phyloP scores from a whole-genome alignment of 306 rosid species.

The Dryas alaskensis region DNA sequence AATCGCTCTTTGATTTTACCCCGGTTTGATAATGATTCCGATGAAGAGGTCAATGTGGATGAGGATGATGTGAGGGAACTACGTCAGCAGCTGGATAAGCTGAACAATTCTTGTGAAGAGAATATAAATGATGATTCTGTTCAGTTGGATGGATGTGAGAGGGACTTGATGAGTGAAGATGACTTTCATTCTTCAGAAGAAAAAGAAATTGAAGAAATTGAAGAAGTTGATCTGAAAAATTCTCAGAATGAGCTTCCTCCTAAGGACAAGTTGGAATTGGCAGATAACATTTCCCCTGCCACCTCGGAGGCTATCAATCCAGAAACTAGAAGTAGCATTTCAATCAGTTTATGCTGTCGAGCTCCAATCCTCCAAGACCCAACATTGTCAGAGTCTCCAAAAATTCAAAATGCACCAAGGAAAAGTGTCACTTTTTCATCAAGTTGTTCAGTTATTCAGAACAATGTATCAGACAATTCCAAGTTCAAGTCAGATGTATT shows the following conservation, averaged over 20 bases:
- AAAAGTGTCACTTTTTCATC: constrained; percentile 62
- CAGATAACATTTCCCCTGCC: constrained; percentile 28
- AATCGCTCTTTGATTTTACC: constrained; percentile 79
- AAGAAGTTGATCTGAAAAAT: constrained; percentile 41
- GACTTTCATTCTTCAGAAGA: constrained; percentile 40
- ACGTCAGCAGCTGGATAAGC: constrained; percentile 59
- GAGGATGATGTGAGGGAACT: constrained; percentile 70
- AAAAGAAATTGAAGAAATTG: constrained; percentile 47
- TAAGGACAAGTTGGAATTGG: constrained; percentile 36
- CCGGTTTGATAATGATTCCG: constrained; percentile 51
- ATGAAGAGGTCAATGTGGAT: constrained; percentile 54
- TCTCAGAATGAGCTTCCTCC: constrained; percentile 33
- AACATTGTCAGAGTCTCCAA: constrained; percentile 81
- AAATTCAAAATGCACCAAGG: constrained; percentile 62
- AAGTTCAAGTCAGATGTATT: constrained; percentile 44
- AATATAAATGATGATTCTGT: constrained; percentile 46
- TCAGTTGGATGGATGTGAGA: constrained; percentile 50
- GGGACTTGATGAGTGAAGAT: constrained; percentile 46
- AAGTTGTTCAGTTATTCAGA: constrained; percentile 52
- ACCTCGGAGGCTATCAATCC: constrained; percentile 43
- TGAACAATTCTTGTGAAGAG: constrained; percentile 55
- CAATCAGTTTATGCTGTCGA: constrained; percentile 51
- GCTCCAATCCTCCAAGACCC: constrained; percentile 75
- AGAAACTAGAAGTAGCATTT: constrained; percentile 54
- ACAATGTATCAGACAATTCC: constrained; percentile 48